These are phyloP conservation scores for Monosporascus sp. DNA, from an alignment of 2,329 filamentous ascomycete genomes.

Conservation along the genomic window DNA sequence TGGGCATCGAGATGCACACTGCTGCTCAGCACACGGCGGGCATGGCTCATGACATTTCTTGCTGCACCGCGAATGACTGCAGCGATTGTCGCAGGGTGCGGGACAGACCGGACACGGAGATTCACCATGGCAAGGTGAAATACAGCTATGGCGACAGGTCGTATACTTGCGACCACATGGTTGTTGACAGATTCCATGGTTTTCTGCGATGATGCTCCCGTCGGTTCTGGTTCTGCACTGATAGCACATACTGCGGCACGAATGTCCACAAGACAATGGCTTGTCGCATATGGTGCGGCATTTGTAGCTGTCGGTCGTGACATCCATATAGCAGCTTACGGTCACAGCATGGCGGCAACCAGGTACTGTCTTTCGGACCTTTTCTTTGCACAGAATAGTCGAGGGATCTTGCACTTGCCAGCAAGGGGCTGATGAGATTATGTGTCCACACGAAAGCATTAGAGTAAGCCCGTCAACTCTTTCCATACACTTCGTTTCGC, in stretches of 20 bases:
- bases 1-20: conserved; percentile 49
- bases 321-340: conserved; percentile 45
- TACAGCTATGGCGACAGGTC: conserved; percentile 54
- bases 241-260: conserved; percentile 44
- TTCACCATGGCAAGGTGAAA: conserved; percentile 44
- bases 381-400: conserved; percentile 41
- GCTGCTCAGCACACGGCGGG: conserved; percentile 49
- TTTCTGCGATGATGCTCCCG: conserved; percentile 19
- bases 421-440: conserved; percentile 25
- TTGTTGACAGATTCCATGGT: conserved; percentile 44
- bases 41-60: conserved; percentile 55
- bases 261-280: conserved; percentile 51
- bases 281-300: conserved; percentile 45
- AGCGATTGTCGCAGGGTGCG: conserved; percentile 47
- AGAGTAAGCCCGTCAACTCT: conserved; percentile 23
- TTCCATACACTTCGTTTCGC: conserved; percentile 31
- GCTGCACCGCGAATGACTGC: conserved; percentile 51
- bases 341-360: conserved; percentile 49
- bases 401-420: conserved; percentile 37
- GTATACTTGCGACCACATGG: conserved; percentile 44
- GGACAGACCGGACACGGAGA: conserved; percentile 41
- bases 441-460: conserved; percentile 38
- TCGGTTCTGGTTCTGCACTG: conserved; percentile 37
- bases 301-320: conserved; percentile 31
- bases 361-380: conserved; percentile 42